Conservation (phyloP, 1,284 basidiomycete species). For the Earliella scabrosa region DNA sequence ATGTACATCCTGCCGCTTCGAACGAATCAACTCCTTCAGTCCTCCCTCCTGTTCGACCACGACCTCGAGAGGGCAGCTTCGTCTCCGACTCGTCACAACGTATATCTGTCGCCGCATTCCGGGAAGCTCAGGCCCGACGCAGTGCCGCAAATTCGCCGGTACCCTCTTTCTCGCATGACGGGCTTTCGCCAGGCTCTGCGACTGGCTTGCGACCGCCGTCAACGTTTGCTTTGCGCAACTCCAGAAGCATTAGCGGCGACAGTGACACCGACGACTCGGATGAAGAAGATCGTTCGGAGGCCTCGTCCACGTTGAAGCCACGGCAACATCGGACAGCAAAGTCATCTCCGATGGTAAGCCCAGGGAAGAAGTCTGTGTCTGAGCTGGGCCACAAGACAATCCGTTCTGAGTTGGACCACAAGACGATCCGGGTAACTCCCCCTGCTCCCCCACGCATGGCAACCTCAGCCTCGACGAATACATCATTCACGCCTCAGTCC, state of each 20-base stretch:
- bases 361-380: conserved; percentile 26
- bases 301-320: conserved; percentile 39
- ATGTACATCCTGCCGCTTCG: conserved; percentile 48
- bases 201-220: conserved; percentile 24
- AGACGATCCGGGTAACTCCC: conserved; percentile 7
- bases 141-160: conserved; percentile 65
- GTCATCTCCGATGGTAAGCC: conserved; percentile 3
- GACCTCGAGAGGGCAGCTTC: conserved; percentile 59
- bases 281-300: conserved; percentile 40
- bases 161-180: conserved; percentile 52
- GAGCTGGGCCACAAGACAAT: conserved; percentile 35
- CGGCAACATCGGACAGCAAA: conserved; percentile 38
- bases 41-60: conserved; percentile 40
- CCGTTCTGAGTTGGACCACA: conserved; percentile 37
- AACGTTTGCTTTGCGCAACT: conserved; percentile 16
- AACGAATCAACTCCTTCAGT: conserved; percentile 29
- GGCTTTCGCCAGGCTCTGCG: conserved; percentile 39
- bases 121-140: conserved; percentile 72
- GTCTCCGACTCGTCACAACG: conserved; percentile 70
- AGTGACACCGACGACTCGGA: conserved; percentile 35
- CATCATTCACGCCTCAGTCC: conserved; percentile 7
- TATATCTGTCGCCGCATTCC: conserved; percentile 78
- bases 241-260: conserved; percentile 20
- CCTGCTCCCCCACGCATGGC: conserved; percentile 24
- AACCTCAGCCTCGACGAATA: conserved; percentile 15